Conservation (phyloP, 495 filamentous ascomycete genomes). For the Neurospora pannonica region DNA sequence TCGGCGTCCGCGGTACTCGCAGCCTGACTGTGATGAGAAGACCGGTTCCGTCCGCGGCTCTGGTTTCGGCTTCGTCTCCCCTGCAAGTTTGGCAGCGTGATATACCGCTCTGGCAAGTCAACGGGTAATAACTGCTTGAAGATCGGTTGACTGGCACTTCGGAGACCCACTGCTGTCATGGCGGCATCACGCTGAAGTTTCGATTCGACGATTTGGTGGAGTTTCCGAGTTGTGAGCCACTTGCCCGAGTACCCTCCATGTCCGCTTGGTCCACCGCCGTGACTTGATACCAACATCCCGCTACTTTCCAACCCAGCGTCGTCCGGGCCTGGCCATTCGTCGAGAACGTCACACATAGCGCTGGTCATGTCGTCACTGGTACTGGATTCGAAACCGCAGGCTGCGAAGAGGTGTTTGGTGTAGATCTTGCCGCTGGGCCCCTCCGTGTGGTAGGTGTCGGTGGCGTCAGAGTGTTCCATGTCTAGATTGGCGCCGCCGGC, state of each 20-base stretch:
- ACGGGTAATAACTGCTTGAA: conserved; percentile 26
- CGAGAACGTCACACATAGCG: conserved; percentile 21
- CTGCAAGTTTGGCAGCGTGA: conserved; percentile 21
- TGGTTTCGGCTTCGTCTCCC: not conserved
- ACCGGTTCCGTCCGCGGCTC: not conserved
- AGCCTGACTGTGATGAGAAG: not conserved
- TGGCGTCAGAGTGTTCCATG: not conserved
- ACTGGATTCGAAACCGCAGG: conserved; percentile 26
- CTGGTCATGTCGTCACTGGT: conserved; percentile 29
- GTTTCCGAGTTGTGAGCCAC: conserved; percentile 20
- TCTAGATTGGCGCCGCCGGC: conserved; percentile 21
- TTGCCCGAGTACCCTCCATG: not conserved
- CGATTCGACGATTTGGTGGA: conserved; percentile 28
- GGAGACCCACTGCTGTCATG: conserved; percentile 2
- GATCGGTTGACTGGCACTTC: conserved; percentile 17
- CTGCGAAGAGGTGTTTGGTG: conserved; percentile 27
- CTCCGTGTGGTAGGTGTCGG: conserved; percentile 7
- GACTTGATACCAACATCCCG: not conserved
- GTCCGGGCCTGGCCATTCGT: conserved; percentile 8
- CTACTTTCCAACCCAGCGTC: not conserved
- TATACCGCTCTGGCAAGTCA: conserved; percentile 22
- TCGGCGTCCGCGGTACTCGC: not conserved
- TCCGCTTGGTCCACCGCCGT: not conserved
- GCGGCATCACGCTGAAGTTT: conserved; percentile 15
- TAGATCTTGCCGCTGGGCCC: not conserved